phyloP scores from a whole-genome alignment of 805 yeast genomes.

The Myxozyma mucilagina region DNA sequence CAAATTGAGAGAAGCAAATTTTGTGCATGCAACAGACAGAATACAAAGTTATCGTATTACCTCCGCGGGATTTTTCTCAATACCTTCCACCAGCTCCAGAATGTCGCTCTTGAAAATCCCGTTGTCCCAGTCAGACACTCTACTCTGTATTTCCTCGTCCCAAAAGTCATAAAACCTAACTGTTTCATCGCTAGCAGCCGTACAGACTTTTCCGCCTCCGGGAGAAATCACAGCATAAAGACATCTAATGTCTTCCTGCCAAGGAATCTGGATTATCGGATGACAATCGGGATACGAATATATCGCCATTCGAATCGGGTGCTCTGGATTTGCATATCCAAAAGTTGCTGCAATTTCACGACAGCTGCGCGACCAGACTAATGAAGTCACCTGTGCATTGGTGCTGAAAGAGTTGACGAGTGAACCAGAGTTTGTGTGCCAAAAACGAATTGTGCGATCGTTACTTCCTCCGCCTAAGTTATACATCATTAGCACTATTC shows the following conservation, averaged over 20 bases:
- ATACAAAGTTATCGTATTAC: slow-evolving; percentile 12
- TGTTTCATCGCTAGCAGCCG: slow-evolving; percentile 77
- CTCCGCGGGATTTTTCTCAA: slow-evolving; percentile 29
- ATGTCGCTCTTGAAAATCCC: slow-evolving; percentile 36
- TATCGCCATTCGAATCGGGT: slow-evolving; percentile 55
- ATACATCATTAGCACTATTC: neutral
- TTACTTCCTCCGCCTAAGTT: slow-evolving; percentile 80
- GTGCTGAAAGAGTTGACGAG: slow-evolving; percentile 58
- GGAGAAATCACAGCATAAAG: slow-evolving; percentile 69
- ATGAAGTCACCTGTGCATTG: slow-evolving; percentile 73
- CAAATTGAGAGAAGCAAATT: neutral
- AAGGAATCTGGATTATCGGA: slow-evolving; percentile 32
- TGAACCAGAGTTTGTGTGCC: slow-evolving; percentile 84
- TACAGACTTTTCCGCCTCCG: slow-evolving; percentile 60
- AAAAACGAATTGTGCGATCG: slow-evolving; percentile 76
- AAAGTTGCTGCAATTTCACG: slow-evolving; percentile 75
- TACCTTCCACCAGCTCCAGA: slow-evolving; percentile 35
- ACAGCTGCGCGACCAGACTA: slow-evolving; percentile 68
- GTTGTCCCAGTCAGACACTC: slow-evolving; percentile 28
- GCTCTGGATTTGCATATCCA: slow-evolving; percentile 66
- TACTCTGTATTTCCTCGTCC: slow-evolving; percentile 42
- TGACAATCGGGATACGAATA: slow-evolving; percentile 68
- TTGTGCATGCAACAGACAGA: neutral
- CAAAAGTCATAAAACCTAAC: slow-evolving; percentile 74
- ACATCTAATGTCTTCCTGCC: slow-evolving; percentile 50